Conservation (phyloP, 164 flowering plant genomes). For the Euptelea pleiosperma region DNA sequence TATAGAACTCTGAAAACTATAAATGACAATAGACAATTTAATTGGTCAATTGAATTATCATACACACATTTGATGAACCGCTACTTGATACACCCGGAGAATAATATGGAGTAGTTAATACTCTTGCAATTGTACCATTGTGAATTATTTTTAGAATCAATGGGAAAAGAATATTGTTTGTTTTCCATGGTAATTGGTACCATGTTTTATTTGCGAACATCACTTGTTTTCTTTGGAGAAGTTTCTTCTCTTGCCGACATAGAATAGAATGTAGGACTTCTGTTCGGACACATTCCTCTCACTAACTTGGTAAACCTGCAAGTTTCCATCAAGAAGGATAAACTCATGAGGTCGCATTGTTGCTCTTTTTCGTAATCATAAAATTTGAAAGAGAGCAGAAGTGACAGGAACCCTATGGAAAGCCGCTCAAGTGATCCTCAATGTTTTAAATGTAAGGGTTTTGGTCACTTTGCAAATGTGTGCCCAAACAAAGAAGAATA, state of each 20-base stretch:
- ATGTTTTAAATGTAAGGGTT: too few relatives aligned
- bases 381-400: too few relatives aligned
- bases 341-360: neutral
- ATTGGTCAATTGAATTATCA: too few relatives aligned
- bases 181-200: slow-evolving; percentile 24
- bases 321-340: neutral
- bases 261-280: slow-evolving; percentile 96
- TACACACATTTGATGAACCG: slow-evolving; percentile 18
- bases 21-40: too few relatives aligned
- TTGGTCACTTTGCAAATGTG: too few relatives aligned
- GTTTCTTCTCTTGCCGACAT: slow-evolving; percentile 62
- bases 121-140: slow-evolving; percentile 24
- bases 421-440: too few relatives aligned
- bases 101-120: slow-evolving; percentile 11
- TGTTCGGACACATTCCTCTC: slow-evolving; percentile 77
- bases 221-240: slow-evolving; percentile 40
- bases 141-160: slow-evolving; percentile 20
- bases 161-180: slow-evolving; percentile 14
- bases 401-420: too few relatives aligned
- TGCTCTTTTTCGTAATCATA: too few relatives aligned
- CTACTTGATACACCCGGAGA: slow-evolving; percentile 13
- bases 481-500: too few relatives aligned
- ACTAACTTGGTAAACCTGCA: slow-evolving; percentile 74
- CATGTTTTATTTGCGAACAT: slow-evolving; percentile 33
- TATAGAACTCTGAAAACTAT: too few relatives aligned